These are phyloP conservation scores for Amphibolis antarctica DNA, from an alignment of 106 monocot genomes.

Conservation along the genomic window DNA sequence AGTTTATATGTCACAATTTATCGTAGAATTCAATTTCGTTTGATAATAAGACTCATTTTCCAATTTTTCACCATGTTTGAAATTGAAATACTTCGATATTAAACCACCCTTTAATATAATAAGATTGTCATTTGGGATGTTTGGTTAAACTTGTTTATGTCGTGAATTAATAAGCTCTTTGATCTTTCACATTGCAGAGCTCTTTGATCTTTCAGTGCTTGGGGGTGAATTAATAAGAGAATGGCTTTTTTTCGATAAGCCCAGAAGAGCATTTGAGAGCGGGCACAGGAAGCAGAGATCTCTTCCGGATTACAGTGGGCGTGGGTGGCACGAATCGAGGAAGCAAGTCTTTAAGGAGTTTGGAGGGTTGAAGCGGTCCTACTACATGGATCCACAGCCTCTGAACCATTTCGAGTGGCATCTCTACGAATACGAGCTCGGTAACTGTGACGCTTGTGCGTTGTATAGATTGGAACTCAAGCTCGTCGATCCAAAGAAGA, in stretches of 20 bases:
- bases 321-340: conserved; percentile 98
- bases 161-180: too few relatives aligned
- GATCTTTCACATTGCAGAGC: conserved; percentile 48
- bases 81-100: too few relatives aligned
- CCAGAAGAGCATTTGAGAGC: conserved; percentile 92
- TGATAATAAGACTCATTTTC: too few relatives aligned
- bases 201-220: conserved; percentile 73
- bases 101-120: too few relatives aligned
- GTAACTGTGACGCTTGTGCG: conserved; percentile 69
- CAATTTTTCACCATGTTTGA: too few relatives aligned
- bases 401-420: conserved; percentile 70
- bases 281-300: conserved; percentile 92
- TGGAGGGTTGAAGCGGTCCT: conserved; percentile 86
- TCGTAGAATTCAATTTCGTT: too few relatives aligned
- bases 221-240: conserved; percentile 88
- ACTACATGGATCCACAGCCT: conserved; percentile 99
- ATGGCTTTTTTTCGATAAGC: conserved; percentile 98
- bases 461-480: conserved; percentile 83
- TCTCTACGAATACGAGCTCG: conserved; percentile 89
- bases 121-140: not conserved
- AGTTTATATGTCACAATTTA: too few relatives aligned
- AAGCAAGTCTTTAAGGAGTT: conserved; percentile 94
- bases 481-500: conserved; percentile 70
- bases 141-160: not conserved
- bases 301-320: conserved; percentile 90